Conservation (phyloP, 805 yeast species). For the Yarrowia divulgata region DNA sequence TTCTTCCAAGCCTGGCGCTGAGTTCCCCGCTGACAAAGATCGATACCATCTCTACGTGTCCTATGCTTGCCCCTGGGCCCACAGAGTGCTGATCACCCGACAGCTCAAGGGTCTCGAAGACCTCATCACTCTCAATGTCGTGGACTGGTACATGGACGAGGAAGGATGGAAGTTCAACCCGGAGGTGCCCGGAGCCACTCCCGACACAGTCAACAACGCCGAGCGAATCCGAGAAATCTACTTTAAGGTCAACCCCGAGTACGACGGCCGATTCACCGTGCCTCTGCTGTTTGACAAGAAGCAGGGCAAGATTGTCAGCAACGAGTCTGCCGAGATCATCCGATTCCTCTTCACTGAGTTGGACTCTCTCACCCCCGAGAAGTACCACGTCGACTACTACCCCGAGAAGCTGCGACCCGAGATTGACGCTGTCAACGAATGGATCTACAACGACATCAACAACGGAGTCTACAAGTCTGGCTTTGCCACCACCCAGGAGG, state of each 20-base stretch:
- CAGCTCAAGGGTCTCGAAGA: slow-evolving; percentile 73
- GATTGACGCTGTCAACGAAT: slow-evolving; percentile 78
- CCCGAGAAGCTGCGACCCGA: slow-evolving; percentile 62
- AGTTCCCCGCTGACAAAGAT: slow-evolving; percentile 73
- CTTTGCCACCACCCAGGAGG: slow-evolving; percentile 83
- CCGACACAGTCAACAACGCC: slow-evolving; percentile 66
- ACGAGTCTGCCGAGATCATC: slow-evolving; percentile 89
- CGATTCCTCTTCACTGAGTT: slow-evolving; percentile 83
- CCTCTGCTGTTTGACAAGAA: slow-evolving; percentile 94
- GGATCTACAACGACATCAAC: slow-evolving; percentile 86
- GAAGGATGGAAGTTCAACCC: slow-evolving; percentile 87
- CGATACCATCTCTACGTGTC: slow-evolving; percentile 90
- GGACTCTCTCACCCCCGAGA: slow-evolving; percentile 55
- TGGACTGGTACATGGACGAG: slow-evolving; percentile 88
- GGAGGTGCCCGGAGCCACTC: slow-evolving; percentile 59
- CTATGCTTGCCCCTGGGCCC: slow-evolving; percentile 96
- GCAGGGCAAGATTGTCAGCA: slow-evolving; percentile 81
- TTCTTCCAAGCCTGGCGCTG: slow-evolving; percentile 62
- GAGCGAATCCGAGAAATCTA: slow-evolving; percentile 74
- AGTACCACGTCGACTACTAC: slow-evolving; percentile 63
- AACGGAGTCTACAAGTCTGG: slow-evolving; percentile 95
- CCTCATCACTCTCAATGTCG: slow-evolving; percentile 65
- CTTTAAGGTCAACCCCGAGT: slow-evolving; percentile 74
- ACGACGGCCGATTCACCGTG: slow-evolving; percentile 85
- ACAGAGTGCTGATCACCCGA: slow-evolving; percentile 77